Evolutionary conservation across 257 asterid species (phyloP).

Genomic region (Plantago major): DNA sequence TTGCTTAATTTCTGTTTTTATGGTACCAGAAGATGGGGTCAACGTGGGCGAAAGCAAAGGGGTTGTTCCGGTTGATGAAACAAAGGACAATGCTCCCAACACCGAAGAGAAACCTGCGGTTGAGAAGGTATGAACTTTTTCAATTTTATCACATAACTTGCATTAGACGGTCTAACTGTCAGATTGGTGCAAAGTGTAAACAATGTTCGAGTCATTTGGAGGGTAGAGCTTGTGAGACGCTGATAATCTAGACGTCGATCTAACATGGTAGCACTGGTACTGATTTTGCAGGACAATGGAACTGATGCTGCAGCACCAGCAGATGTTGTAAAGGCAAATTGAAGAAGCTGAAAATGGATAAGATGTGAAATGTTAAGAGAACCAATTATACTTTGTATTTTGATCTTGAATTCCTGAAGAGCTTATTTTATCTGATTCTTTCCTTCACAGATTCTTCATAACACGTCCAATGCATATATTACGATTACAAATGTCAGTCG

Average conservation of each 20-base stretch:
- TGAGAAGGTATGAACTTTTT: slow-evolving; percentile 27
- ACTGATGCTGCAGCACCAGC: neutral
- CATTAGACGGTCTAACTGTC: no score
- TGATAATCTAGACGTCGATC: no score
- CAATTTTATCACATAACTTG: no score
- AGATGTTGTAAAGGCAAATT: slow-evolving; percentile 3
- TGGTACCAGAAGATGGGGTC: slow-evolving; percentile 32
- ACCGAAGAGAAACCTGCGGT: slow-evolving; percentile 33
- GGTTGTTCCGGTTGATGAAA: slow-evolving; percentile 25
- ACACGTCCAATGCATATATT: no score
- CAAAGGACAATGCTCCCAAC: slow-evolving; percentile 26
- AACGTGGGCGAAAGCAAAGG: slow-evolving; percentile 36
- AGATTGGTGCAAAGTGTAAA: no score
- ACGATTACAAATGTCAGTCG: no score
- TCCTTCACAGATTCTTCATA: no score
- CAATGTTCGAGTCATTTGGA: no score
- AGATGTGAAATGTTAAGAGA: neutral
- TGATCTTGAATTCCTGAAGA: neutral
- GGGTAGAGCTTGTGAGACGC: no score
- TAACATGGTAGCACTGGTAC: neutral
- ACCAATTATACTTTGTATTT: neutral
- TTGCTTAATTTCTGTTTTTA: neutral
- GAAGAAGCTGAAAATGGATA: neutral
- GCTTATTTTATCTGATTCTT: neutral
- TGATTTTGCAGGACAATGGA: slow-evolving; percentile 2